Conservation (phyloP, 2,329 filamentous ascomycete genomes). For the Eutypa lata region DNA sequence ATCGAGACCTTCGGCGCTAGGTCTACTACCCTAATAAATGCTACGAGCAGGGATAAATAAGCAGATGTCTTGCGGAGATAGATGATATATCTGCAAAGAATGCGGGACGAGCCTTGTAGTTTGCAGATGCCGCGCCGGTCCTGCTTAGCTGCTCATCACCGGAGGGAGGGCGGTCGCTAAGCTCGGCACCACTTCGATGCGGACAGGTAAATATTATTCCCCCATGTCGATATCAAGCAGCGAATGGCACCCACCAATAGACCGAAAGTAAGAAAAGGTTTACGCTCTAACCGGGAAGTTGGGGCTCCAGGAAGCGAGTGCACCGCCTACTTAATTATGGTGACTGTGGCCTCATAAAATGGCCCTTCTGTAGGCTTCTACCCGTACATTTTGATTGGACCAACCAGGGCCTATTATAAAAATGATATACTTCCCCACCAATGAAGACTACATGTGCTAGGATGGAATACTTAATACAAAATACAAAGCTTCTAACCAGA, state of each 20-base stretch:
- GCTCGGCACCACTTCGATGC: not conserved
- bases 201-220: not conserved
- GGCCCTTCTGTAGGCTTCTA: not conserved
- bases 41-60: constrained; percentile 13
- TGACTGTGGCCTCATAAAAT: not conserved
- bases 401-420: not conserved
- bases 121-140: constrained; percentile 16
- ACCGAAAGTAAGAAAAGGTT: not conserved
- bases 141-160: constrained; percentile 5
- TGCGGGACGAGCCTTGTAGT: constrained; percentile 13
- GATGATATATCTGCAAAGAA: constrained; percentile 6
- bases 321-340: not conserved
- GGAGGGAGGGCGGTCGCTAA: too few species aligned
- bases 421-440: not conserved
- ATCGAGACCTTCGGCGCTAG: constrained; percentile 6
- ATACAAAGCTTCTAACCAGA: not conserved
- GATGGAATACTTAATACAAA: too few species aligned
- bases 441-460: not conserved
- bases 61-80: constrained; percentile 17
- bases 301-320: not conserved
- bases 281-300: not conserved
- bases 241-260: not conserved
- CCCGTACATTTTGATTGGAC: not conserved
- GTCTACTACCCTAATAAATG: constrained; percentile 7
- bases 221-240: not conserved